Evolutionary conservation across 805 yeast species (phyloP), one percentile per base, ranked within the genome.

Genomic region (Saccharomycopsis sp.): DNA sequence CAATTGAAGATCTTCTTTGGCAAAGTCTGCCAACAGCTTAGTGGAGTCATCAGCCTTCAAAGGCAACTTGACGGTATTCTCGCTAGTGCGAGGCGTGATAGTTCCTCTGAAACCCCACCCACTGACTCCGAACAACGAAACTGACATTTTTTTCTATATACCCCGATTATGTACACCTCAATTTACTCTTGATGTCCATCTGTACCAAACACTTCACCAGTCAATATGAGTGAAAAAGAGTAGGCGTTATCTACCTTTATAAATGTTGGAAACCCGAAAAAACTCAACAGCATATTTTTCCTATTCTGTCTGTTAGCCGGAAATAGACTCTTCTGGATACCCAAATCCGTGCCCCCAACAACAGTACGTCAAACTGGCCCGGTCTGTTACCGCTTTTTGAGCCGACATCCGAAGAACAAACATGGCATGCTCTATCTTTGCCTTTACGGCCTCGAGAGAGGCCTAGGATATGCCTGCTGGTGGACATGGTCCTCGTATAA

Each of bases 51-150:
- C 64, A 24, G 59, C 60, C 15, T 64, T 63, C 46, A 68, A 70
- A 4, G 64, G 64, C 9, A 73, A 66, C 1, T 68, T 66, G 34
- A 75, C 74, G 16, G 70, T 67, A 40, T 62, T 65, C 8, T 72
- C 71, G 69, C 74, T 70, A 52, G 70, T 67, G 47, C 67, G 67
- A 21, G 70, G 71, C 40, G 66, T 67, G 4, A 70, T 68, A 3
- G 66, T 63, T 1, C 68, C 70, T 57, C 66, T 64, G 59, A 68
- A 64, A 1, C 73, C 73, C 70, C 72, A 69, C 62, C 21, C 47
- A 44, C 51, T 41, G 15, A 59, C 16, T 16, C 53, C 53, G 50
- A 60, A 50, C 23, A 58, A 55, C 16, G 58, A 53, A 9, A 59
- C 14, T 5, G 58, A 50, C 56, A 56, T 58, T 23, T 24, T 46